These are phyloP conservation scores for Mimosa bimucronata DNA, from an alignment of 306 rosid genomes.

Conservation along the genomic window DNA sequence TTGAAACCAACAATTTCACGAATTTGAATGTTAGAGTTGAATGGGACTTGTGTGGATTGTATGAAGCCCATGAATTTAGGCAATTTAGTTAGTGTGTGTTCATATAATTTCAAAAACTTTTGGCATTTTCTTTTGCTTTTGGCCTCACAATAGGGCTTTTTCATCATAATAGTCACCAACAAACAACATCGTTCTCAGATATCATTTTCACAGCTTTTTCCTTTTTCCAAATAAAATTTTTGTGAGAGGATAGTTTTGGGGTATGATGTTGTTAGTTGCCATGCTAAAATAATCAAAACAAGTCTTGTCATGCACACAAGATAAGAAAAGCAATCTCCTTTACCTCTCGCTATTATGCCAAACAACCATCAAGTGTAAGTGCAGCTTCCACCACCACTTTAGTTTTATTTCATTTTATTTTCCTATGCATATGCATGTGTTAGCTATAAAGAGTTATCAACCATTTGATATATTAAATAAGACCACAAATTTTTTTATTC, in stretches of 20 bases:
- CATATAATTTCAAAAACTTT: conserved; percentile 10
- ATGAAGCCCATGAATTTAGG: conserved; percentile 12
- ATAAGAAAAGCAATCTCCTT: conserved; percentile 14
- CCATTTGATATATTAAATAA: neutral
- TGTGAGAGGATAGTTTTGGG: conserved; percentile 19
- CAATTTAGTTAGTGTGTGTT: conserved; percentile 9
- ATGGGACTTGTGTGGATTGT: conserved; percentile 2
- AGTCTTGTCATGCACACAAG: neutral
- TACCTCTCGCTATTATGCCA: conserved; percentile 1
- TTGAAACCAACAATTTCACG: neutral
- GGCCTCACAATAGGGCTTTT: conserved; percentile 15
- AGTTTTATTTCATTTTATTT: neutral
- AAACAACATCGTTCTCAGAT: neutral
- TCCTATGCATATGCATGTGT: neutral
- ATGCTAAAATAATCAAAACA: conserved; percentile 10
- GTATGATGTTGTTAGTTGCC: conserved; percentile 3
- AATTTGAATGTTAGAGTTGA: neutral
- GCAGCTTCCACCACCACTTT: neutral
- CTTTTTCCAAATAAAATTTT: conserved; percentile 10
- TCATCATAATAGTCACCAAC: neutral
- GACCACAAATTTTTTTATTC: too few species aligned
- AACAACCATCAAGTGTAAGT: neutral
- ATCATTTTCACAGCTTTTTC: conserved; percentile 27
- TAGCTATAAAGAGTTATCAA: neutral
- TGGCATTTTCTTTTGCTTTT: conserved; percentile 16